A percentile compares a stretch with the other conserved stretches of the same genome.
phyloP scores from a whole-genome alignment of 2,329 filamentous ascomycete genomes.

The Calonectria montana region DNA sequence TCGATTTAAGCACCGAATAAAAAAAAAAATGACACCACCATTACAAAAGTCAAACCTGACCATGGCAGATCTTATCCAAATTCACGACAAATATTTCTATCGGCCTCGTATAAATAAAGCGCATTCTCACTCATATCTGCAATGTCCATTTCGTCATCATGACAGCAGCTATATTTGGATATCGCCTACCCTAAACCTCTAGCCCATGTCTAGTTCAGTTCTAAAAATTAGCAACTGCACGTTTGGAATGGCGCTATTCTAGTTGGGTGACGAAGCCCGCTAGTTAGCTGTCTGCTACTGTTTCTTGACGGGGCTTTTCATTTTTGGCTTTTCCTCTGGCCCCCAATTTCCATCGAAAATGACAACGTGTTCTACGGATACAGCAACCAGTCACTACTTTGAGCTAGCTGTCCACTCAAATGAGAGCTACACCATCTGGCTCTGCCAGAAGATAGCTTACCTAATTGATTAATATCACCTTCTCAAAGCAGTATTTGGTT shows the following conservation, averaged over 20 bases:
- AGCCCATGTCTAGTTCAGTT: not conserved
- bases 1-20: not conserved
- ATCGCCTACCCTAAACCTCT: not conserved
- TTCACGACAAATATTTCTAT: not conserved
- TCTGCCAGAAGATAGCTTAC: too few species aligned
- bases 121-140: not conserved
- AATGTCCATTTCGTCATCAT: not conserved
- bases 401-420: not conserved
- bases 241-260: not conserved
- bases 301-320: not conserved
- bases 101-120: not conserved
- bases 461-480: too few species aligned
- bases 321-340: not conserved
- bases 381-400: not conserved
- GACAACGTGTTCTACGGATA: not conserved
- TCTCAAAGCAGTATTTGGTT: too few species aligned
- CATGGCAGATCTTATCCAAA: not conserved
- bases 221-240: not conserved
- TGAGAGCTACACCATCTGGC: too few species aligned
- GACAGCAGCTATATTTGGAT: not conserved
- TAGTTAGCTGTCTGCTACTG: not conserved
- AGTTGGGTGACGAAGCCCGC: not conserved
- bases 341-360: not conserved
- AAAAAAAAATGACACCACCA: too few species aligned
- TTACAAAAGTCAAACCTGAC: not conserved